Evolutionary conservation across 2,329 filamentous ascomycete genomes (phyloP).

Genomic region (Colletotrichum echinochloae): DNA sequence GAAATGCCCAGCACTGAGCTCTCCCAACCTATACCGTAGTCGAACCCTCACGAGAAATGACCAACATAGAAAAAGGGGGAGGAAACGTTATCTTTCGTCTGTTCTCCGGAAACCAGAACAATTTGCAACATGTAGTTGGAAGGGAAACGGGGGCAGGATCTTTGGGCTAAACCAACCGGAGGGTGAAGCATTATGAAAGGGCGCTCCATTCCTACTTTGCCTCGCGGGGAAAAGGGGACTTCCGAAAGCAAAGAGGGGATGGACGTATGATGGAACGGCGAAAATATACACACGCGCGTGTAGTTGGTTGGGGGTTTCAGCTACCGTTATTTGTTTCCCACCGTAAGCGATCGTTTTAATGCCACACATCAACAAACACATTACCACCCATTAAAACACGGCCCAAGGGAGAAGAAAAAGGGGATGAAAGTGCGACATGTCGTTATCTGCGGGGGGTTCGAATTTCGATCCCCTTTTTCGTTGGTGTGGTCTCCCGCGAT

Average conservation of each 20-base stretch:
- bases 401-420: conserved; percentile 18
- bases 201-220: conserved; percentile 26
- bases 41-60: conserved; percentile 39
- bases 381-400: not conserved
- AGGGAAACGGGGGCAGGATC: conserved; percentile 14
- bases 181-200: conserved; percentile 20
- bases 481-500: not conserved
- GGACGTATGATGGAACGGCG: conserved; percentile 22
- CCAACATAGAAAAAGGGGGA: conserved; percentile 9
- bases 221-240: not conserved
- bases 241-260: conserved; percentile 14
- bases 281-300: conserved; percentile 31
- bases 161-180: conserved; percentile 21
- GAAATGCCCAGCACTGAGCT: conserved; percentile 27
- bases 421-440: not conserved
- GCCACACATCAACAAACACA: conserved; percentile 13
- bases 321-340: conserved; percentile 27
- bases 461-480: not conserved
- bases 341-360: conserved; percentile 40
- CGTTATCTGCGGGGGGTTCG: not conserved
- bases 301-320: conserved; percentile 30
- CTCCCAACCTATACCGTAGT: conserved; percentile 18
- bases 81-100: conserved; percentile 12
- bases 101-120: conserved; percentile 24
- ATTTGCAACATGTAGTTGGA: conserved; percentile 34